Evolutionary conservation across 805 yeast genomes (phyloP).

Genomic region (Starmerella riodocensis): DNA sequence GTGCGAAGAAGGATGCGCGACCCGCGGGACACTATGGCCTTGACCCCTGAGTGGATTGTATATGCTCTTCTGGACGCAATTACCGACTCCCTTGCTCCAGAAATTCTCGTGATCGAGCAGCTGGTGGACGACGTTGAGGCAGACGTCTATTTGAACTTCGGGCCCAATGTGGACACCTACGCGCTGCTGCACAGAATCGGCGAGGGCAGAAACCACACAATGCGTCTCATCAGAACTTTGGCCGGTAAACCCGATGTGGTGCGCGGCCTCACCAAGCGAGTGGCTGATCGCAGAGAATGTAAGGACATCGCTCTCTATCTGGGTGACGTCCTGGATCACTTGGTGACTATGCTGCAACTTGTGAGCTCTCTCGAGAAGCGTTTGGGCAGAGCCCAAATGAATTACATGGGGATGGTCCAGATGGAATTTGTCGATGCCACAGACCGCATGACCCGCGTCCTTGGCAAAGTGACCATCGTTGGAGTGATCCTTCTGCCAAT

Average conservation of each 20-base stretch:
- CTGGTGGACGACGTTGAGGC: slow-evolving; percentile 60
- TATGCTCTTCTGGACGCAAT: slow-evolving; percentile 55
- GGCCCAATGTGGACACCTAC: slow-evolving; percentile 32
- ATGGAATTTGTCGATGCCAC: slow-evolving; percentile 81
- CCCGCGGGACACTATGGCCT: slow-evolving; percentile 45
- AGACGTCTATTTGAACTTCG: slow-evolving; percentile 64
- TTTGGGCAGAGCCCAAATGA: slow-evolving; percentile 78
- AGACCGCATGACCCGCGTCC: slow-evolving; percentile 68
- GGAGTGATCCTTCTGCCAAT: slow-evolving; percentile 86
- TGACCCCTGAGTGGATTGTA: slow-evolving; percentile 51
- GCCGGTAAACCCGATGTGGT: slow-evolving; percentile 93
- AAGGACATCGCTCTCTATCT: slow-evolving; percentile 83
- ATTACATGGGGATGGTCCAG: slow-evolving; percentile 84
- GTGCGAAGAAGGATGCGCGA: slow-evolving; percentile 52
- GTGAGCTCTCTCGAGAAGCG: slow-evolving; percentile 82
- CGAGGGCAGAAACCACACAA: slow-evolving; percentile 75
- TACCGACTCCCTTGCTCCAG: slow-evolving; percentile 51
- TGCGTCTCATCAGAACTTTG: slow-evolving; percentile 77
- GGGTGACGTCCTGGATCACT: slow-evolving; percentile 95
- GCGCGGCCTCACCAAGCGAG: slow-evolving; percentile 86
- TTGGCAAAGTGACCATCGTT: slow-evolving; percentile 75
- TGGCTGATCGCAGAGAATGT: slow-evolving; percentile 57
- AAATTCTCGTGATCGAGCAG: slow-evolving; percentile 41
- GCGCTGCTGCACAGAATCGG: slow-evolving; percentile 70
- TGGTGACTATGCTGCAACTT: slow-evolving; percentile 91